Evolutionary conservation across 2,329 filamentous ascomycete species (phyloP).

Genomic region (Paraphoma chrysanthemicola): DNA sequence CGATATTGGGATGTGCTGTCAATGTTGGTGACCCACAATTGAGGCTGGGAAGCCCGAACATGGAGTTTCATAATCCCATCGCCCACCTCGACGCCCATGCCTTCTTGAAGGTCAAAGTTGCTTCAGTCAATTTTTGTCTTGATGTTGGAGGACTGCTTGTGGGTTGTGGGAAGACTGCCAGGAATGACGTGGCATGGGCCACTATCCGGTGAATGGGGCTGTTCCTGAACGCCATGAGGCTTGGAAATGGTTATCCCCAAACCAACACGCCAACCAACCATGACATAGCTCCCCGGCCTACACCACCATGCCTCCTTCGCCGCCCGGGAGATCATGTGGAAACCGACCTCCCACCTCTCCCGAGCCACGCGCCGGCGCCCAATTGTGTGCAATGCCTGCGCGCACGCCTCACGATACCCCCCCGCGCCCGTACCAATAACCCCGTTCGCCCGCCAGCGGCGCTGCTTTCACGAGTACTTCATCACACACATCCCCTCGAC

Average conservation of each 20-base stretch:
- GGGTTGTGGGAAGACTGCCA: background rate
- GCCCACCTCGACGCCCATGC: background rate
- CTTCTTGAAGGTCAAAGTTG: background rate
- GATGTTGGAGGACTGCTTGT: too few relatives aligned
- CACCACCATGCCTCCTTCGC: conserved; percentile 43
- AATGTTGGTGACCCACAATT: background rate
- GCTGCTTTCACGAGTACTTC: conserved; percentile 91
- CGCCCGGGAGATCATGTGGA: conserved; percentile 49
- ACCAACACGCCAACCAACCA: conserved; percentile 15
- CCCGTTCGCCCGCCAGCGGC: conserved; percentile 30
- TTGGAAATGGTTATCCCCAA: conserved; percentile 26
- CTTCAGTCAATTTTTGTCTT: too few relatives aligned
- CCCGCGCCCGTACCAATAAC: conserved; percentile 13
- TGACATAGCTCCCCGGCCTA: conserved; percentile 36
- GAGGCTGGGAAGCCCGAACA: background rate
- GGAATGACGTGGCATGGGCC: conserved; percentile 8
- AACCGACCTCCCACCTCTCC: conserved; percentile 35
- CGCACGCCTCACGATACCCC: conserved; percentile 8
- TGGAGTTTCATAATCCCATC: background rate
- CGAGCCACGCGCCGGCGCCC: conserved; percentile 34
- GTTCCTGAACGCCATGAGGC: conserved; percentile 20
- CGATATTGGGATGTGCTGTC: background rate
- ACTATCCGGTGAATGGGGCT: conserved; percentile 17
- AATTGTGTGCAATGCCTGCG: conserved; percentile 20
- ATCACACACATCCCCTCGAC: conserved; percentile 94